These are phyloP conservation scores for Cudoniella acicularis DNA, from an alignment of 495 filamentous ascomycete genomes.

Conservation along the genomic window DNA sequence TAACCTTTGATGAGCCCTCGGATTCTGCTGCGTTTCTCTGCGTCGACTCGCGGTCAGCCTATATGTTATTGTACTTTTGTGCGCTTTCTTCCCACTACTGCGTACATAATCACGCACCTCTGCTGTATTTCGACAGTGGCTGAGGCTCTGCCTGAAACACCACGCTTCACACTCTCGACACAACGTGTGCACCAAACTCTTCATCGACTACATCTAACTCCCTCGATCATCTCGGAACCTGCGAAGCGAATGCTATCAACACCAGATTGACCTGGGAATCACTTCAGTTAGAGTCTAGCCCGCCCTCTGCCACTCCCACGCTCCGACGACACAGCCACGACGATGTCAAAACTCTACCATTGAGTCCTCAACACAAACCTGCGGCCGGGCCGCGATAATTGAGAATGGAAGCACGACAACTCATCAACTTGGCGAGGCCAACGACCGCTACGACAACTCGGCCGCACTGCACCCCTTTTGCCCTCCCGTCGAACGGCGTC, in stretches of 20 bases:
- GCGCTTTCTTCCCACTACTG: neutral
- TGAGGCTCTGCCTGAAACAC: neutral
- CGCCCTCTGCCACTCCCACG: neutral
- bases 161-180: neutral
- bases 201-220: neutral
- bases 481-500: slow-evolving; percentile 58
- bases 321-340: neutral
- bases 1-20: too few species aligned
- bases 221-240: neutral
- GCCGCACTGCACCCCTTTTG: slow-evolving; percentile 55
- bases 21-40: too few species aligned
- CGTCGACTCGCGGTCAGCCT: too few species aligned
- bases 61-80: too few species aligned
- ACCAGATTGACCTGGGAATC: neutral
- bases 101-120: too few species aligned
- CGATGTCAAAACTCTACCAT: slow-evolving; percentile 15
- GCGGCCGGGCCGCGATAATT: slow-evolving; percentile 20
- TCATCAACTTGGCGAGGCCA: slow-evolving; percentile 16
- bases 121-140: too few species aligned
- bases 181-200: neutral
- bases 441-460: slow-evolving; percentile 1
- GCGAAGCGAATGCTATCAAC: neutral
- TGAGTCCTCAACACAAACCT: slow-evolving; percentile 5
- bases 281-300: neutral
- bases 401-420: slow-evolving; percentile 20